These are phyloP conservation scores for Straminergon stramineum DNA, from an alignment of 225 moss, liverwort and hornwort genomes.

Conservation along the genomic window DNA sequence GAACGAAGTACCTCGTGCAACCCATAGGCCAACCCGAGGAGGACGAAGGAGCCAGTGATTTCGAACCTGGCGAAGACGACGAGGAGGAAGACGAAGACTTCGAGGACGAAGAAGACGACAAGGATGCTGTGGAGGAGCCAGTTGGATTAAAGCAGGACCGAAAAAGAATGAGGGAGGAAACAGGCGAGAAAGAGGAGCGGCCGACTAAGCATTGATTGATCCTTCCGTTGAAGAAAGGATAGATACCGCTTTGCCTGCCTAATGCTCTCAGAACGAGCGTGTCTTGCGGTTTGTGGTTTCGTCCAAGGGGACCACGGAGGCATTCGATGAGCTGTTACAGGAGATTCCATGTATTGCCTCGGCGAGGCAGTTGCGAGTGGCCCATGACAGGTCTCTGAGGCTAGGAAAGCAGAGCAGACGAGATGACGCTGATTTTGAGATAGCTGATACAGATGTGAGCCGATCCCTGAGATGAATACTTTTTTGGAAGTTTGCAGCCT, in stretches of 20 bases:
- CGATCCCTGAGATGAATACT: constrained; percentile 16
- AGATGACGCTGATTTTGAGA: constrained; percentile 22
- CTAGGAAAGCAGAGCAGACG: constrained; percentile 16
- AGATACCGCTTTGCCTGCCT: neutral
- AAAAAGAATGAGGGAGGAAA: constrained; percentile 60
- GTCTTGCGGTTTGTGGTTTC: neutral
- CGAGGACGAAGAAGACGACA: constrained; percentile 60
- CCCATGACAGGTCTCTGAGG: constrained; percentile 3
- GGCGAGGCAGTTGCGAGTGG: constrained; percentile 6
- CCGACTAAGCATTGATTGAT: constrained; percentile 44
- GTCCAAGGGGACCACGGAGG: neutral
- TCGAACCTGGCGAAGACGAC: constrained; percentile 65
- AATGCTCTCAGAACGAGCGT: constrained; percentile 3
- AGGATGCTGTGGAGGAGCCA: constrained; percentile 28
- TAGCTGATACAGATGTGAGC: constrained; percentile 31
- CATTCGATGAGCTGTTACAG: constrained; percentile 3
- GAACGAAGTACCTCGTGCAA: constrained; percentile 68
- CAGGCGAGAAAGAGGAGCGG: constrained; percentile 50
- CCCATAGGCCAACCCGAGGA: constrained; percentile 61
- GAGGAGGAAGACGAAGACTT: constrained; percentile 64
- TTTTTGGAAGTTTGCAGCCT: constrained; percentile 33
- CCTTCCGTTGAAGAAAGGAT: neutral
- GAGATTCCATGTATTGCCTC: neutral
- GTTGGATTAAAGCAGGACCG: constrained; percentile 28
- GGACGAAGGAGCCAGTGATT: constrained; percentile 80